Evolutionary conservation across 2,329 filamentous ascomycete species (phyloP), one percentile per base, ranked within the genome.

Genomic region (Calonectria pseudoreteaudii): DNA sequence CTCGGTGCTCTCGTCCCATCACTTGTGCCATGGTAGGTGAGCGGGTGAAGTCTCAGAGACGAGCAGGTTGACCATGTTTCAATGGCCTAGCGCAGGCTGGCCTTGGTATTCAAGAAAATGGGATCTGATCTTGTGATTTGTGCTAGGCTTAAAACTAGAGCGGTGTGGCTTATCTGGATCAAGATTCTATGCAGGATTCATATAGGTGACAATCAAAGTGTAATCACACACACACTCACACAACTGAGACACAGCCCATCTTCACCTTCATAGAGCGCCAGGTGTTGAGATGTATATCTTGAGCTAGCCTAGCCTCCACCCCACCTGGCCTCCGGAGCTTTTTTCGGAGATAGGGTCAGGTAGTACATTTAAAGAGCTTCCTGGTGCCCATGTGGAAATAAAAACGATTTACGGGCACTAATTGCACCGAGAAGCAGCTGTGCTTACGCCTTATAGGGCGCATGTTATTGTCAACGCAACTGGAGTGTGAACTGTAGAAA

Each of bases 381-480:
- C n/a, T n/a, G 68, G 58, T 18, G 68, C 68, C 2, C 36, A 14
- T 1, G 49, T 70, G 52, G 44, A 36, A 16, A 70, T 56, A 13
- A 44, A 62, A 31, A 70, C 58, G n/a, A 41, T 70, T 6, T 44
- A 65, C 23, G 44, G 60, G 20, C 44, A 47, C 16, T 34, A 65
- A 13, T 38, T 64, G 16, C n/a, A 47, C 9, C 44, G 53, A 47
- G 68, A 62, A 28, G 44, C 36, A 18, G 23, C 41, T 11, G 34
- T 70, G 26, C 60, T 70, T 23, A 36, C 41, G 20, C 9, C 23
- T 20, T 70, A 64, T 23, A 13, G 41, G 8, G 56, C 68, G 13
- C 44, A 64, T 53, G 68, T 56, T 44, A 38, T 70, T 31, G 56
- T 66, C 60, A 70, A 66, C 23, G 60, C 68, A 38, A 58, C 60